A percentile compares a stretch with the other conserved stretches of the same genome.
Conservation (phyloP, 805 yeast genomes). For the Lachancea lanzarotensis region DNA sequence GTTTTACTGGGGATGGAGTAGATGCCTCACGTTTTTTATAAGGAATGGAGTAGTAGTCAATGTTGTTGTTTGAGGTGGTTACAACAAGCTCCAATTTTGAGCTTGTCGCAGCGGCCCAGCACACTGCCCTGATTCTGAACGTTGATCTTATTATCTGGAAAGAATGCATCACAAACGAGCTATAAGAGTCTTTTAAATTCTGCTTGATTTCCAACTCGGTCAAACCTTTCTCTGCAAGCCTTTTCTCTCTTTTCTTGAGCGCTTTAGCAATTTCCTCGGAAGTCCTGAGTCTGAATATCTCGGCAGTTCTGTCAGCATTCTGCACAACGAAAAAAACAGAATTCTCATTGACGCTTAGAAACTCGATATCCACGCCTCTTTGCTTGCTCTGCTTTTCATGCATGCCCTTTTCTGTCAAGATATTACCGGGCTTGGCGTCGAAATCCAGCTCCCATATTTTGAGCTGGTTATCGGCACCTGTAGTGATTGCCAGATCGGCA, state of each 20-base stretch:
- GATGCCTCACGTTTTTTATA: slow-evolving; percentile 47
- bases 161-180: slow-evolving; percentile 59
- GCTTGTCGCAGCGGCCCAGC: slow-evolving; percentile 50
- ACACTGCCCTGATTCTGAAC: slow-evolving; percentile 56
- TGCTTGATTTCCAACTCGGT: slow-evolving; percentile 51
- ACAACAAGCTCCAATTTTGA: slow-evolving; percentile 54
- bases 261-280: slow-evolving; percentile 76
- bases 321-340: slow-evolving; percentile 53
- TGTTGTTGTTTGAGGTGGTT: slow-evolving; percentile 64
- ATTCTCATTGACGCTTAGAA: slow-evolving; percentile 30
- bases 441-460: slow-evolving; percentile 77
- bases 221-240: slow-evolving; percentile 67
- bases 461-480: slow-evolving; percentile 74
- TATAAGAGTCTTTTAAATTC: slow-evolving; percentile 42
- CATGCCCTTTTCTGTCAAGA: slow-evolving; percentile 53
- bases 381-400: slow-evolving; percentile 73
- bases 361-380: slow-evolving; percentile 56
- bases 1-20: slow-evolving; percentile 38
- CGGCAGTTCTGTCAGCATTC: slow-evolving; percentile 75
- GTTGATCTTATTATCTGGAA: slow-evolving; percentile 59
- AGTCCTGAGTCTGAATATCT: slow-evolving; percentile 69
- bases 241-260: slow-evolving; percentile 64
- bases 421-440: slow-evolving; percentile 43
- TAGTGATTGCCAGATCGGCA: slow-evolving; percentile 49
- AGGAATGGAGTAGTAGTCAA: slow-evolving; percentile 63